Conservation (phyloP, 1,284 basidiomycete species). For the Stygiomarasmius scandens region DNA sequence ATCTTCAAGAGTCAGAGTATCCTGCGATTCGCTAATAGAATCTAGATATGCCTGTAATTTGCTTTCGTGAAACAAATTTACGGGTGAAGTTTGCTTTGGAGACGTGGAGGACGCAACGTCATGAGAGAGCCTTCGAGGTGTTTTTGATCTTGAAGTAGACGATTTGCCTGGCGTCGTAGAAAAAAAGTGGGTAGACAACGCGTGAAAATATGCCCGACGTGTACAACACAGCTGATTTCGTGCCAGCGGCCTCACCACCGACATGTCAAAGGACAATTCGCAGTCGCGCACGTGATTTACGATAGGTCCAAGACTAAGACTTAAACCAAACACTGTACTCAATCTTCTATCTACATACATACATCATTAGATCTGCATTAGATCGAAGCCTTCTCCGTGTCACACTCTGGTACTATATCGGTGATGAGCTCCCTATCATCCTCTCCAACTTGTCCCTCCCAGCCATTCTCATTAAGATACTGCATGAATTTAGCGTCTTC, state of each 20-base stretch:
- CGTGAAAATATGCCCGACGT: background rate
- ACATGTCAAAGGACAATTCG: background rate
- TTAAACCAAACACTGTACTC: no score
- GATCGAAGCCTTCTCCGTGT: background rate
- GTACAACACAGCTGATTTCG: background rate
- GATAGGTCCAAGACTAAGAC: no score
- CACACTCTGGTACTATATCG: background rate
- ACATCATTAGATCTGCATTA: background rate
- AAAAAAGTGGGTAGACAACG: background rate
- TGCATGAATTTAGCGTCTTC: conserved; percentile 66
- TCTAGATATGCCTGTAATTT: conserved; percentile 60
- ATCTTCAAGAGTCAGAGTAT: conserved; percentile 53
- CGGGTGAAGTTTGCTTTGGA: conserved; percentile 5
- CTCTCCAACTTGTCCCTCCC: conserved; percentile 68
- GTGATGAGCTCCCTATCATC: conserved; percentile 40
- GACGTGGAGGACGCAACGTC: background rate
- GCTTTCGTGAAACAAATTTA: conserved; percentile 38
- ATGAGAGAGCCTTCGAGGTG: background rate
- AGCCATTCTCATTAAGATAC: conserved; percentile 66
- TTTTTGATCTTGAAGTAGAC: no score
- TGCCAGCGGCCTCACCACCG: background rate
- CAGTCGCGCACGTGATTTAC: no score
- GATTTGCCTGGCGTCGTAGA: background rate
- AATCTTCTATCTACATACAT: no score
- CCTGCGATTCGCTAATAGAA: conserved; percentile 45